A percentile compares a stretch with the other conserved stretches of the same genome.
These are phyloP conservation scores for Pyrenophora graminea DNA, from an alignment of 2,329 filamentous ascomycete species.

Conservation along the genomic window DNA sequence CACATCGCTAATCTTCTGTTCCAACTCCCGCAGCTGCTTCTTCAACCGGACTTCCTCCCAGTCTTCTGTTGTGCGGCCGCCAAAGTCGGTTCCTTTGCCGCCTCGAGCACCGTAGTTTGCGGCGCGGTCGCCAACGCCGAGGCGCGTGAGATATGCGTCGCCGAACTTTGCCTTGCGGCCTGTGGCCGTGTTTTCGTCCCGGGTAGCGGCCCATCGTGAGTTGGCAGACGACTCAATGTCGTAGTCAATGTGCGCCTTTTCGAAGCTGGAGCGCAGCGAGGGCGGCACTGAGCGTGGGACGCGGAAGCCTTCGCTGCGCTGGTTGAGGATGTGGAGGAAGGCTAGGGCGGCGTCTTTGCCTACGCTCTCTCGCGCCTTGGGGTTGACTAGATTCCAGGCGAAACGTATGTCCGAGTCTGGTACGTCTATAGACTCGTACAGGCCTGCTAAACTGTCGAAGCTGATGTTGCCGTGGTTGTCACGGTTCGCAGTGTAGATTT, in stretches of 20 bases:
- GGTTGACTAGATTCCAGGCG: constrained; percentile 97
- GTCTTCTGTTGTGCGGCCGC: constrained; percentile 80
- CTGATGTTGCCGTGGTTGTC: constrained; percentile 76
- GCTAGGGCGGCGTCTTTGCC: constrained; percentile 94
- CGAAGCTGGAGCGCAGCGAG: constrained; percentile 87
- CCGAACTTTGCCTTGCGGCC: constrained; percentile 97
- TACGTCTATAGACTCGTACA: constrained; percentile 73
- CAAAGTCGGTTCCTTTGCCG: constrained; percentile 83
- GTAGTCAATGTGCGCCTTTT: constrained; percentile 96
- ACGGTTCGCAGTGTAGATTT: constrained; percentile 92
- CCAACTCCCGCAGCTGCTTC: constrained; percentile 87
- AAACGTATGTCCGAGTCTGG: constrained; percentile 80
- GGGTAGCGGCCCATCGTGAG: constrained; percentile 77
- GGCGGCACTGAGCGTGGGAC: constrained; percentile 91
- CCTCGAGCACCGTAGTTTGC: constrained; percentile 67
- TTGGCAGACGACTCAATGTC: constrained; percentile 79
- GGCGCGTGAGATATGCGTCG: constrained; percentile 89
- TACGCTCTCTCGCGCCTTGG: constrained; percentile 77
- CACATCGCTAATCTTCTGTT: constrained; percentile 82
- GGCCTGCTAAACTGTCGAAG: constrained; percentile 78
- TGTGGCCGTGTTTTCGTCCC: constrained; percentile 78
- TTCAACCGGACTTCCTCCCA: constrained; percentile 97
- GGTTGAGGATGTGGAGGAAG: constrained; percentile 95
- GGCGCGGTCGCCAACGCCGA: constrained; percentile 76
- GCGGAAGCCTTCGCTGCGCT: constrained; percentile 91